Conservation (phyloP, 2,329 filamentous ascomycete species). For the Colletotrichum sp. region DNA sequence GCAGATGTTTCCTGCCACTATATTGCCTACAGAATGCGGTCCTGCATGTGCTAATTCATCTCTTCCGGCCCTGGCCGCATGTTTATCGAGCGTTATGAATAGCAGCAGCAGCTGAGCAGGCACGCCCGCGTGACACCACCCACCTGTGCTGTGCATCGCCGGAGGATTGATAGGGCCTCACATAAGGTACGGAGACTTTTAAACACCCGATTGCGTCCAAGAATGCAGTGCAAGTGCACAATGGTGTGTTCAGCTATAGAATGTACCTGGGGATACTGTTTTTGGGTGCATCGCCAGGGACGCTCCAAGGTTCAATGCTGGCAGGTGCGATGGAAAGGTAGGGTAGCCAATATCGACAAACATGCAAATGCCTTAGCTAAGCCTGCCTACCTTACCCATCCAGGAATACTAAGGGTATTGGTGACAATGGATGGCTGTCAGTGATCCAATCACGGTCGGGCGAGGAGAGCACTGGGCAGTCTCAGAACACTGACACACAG, state of each 20-base stretch:
- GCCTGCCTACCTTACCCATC: not conserved
- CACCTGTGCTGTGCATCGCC: not conserved
- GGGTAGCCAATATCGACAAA: constrained; percentile 17
- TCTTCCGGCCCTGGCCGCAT: not conserved
- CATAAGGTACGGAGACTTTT: constrained; percentile 10
- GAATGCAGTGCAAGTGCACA: not conserved
- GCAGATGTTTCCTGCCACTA: not conserved
- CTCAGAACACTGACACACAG: not conserved
- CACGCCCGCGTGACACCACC: not conserved
- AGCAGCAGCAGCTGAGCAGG: not conserved
- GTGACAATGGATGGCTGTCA: not conserved
- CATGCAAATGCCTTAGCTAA: constrained; percentile 1
- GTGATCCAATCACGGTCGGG: not conserved
- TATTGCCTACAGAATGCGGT: not conserved
- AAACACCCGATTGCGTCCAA: not conserved
- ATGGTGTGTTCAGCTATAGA: not conserved
- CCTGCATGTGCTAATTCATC: not conserved
- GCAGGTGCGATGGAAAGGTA: not conserved
- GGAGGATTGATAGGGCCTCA: not conserved
- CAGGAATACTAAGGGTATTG: not conserved
- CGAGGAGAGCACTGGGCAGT: not conserved
- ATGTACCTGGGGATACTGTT: not conserved
- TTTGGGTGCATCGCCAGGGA: not conserved
- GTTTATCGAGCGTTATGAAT: not conserved
- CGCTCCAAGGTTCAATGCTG: not conserved